Evolutionary conservation across 805 yeast genomes (phyloP).

Genomic region (Ogataea sp.): DNA sequence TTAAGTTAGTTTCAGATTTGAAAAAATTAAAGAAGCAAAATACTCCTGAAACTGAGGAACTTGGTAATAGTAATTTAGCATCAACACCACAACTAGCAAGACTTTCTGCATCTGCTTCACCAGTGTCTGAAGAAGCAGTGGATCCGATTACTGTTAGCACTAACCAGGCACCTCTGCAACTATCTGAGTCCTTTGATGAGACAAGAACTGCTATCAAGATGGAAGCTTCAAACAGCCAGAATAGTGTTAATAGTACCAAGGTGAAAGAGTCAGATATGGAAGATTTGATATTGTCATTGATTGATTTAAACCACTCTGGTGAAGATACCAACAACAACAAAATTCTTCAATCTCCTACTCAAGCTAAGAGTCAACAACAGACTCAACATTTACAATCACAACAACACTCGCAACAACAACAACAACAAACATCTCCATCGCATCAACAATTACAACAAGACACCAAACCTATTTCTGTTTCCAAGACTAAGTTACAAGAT

Average conservation of each 20-base stretch:
- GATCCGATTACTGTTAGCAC: no score
- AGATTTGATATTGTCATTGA: conserved; percentile 25
- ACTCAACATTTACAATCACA: neutral
- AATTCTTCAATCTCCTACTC: no score
- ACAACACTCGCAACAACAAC: neutral
- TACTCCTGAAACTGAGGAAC: no score
- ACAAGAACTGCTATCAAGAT: no score
- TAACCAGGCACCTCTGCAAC: no score
- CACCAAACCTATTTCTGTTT: conserved; percentile 15
- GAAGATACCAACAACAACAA: neutral
- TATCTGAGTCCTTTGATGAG: no score
- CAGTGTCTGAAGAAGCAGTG: no score
- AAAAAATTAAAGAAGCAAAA: conserved; percentile 23
- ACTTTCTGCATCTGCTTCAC: no score
- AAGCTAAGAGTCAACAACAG: no score
- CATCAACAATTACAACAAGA: neutral
- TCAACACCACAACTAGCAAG: no score
- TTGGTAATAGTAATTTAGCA: no score
- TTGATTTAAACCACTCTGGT: conserved; percentile 24
- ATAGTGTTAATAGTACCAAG: conserved; percentile 9
- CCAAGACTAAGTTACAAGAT: conserved; percentile 12
- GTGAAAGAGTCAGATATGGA: conserved; percentile 28
- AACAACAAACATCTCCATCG: conserved; percentile 4
- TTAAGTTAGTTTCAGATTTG: conserved; percentile 35
- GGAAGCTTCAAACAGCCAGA: no score